A percentile compares a stretch with the other conserved stretches of the same genome.
These are phyloP conservation scores for Vachellia pachyceras DNA, from an alignment of 306 rosid species.

Conservation along the genomic window DNA sequence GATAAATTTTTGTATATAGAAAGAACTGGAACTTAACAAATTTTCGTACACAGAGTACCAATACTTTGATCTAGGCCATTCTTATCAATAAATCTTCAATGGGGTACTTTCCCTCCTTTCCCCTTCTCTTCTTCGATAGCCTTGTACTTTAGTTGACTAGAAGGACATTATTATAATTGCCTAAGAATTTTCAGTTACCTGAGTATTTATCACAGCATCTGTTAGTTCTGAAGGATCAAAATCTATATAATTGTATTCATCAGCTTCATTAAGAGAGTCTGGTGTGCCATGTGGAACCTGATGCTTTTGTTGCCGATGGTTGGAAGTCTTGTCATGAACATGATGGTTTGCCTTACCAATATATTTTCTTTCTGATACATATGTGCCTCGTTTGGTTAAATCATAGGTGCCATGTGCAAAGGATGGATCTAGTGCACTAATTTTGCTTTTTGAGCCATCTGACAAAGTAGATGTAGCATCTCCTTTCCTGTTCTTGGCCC, in stretches of 20 bases:
- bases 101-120: no score
- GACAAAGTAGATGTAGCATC: slow-evolving; percentile 67
- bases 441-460: slow-evolving; percentile 78
- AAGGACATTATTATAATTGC: slow-evolving; percentile 9
- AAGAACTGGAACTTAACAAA: no score
- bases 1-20: no score
- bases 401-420: slow-evolving; percentile 65
- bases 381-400: slow-evolving; percentile 41
- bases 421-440: slow-evolving; percentile 79
- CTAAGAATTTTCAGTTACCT: slow-evolving; percentile 45
- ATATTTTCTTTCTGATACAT: slow-evolving; percentile 41
- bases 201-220: slow-evolving; percentile 34
- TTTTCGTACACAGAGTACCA: no score
- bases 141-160: slow-evolving; percentile 18
- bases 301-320: slow-evolving; percentile 37
- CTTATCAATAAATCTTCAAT: no score
- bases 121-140: background rate
- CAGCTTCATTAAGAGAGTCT: slow-evolving; percentile 62
- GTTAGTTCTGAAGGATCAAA: slow-evolving; percentile 33
- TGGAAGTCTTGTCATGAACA: slow-evolving; percentile 31
- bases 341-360: slow-evolving; percentile 21
- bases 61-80: no score
- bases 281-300: slow-evolving; percentile 22
- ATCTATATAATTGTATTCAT: slow-evolving; percentile 36
- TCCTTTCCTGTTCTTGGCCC: slow-evolving; percentile 66